Base-by-base conservation (phyloP, 2,329 filamentous ascomycete species). In the Calycina herbarum region DNA sequence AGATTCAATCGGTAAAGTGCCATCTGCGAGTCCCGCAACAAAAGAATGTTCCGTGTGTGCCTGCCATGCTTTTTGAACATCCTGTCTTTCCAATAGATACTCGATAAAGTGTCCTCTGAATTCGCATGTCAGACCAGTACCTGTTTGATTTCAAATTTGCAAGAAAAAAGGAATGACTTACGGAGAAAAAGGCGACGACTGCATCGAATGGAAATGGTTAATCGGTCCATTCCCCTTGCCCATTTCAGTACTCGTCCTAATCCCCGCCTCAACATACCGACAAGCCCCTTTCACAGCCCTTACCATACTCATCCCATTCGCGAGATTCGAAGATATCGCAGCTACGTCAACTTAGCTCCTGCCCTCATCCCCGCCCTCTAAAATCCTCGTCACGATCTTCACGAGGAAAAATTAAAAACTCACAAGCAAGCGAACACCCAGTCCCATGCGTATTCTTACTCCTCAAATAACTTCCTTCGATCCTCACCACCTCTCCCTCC, bases 401-500 rank as follows among this genome's bases (percentile, higher is more conserved):
- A n/a, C n/a, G n/a, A n/a, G n/a, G n/a, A n/a, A n/a, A n/a, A n/a
- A n/a, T n/a, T n/a, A n/a, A n/a, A 65, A 42, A 82, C 88, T 80
- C 77, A 91, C 89, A 97, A 51, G 95, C 95, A 66, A 98, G 83
- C 10, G 93, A 96, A 75, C 95, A 99, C 3, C 95, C 95, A 0
- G 95, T 98, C 0, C 95, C 95, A 74, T 99, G 95, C 0, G 94
- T 98, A 74, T 94, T 94, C 66, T 82, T 89, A 8, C 90, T 93
- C 10, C 82, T 79, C 68, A 92, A 82, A 74, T 90, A 97, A 4
- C 83, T 82, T 48, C 87, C 91, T 76, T 93, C 84, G 59, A 97
- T 84, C 48, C 87, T 80, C 0, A 86, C 81, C 0, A 84, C 77
- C n/a, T 84, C 77, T 0, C 79, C 81, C 0, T 82, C 83, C 6